Conservation (phyloP, 2,329 filamentous ascomycete species). For the Pseudocercospora fijiensis region DNA sequence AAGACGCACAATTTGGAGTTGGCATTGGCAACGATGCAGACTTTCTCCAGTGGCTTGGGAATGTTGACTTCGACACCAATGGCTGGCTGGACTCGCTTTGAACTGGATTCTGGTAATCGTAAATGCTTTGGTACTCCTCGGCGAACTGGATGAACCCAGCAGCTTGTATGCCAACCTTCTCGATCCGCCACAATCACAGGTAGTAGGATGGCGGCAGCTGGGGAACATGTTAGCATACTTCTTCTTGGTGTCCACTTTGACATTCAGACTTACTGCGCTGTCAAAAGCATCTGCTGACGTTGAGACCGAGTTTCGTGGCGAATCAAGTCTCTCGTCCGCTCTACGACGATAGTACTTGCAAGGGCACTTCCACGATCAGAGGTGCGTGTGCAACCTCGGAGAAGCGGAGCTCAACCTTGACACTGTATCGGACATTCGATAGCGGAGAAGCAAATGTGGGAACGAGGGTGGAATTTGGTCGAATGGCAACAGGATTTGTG, state of each 20-base stretch:
- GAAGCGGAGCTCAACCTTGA: not conserved
- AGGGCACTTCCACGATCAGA: not conserved
- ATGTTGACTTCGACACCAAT: constrained; percentile 21
- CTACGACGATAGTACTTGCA: not conserved
- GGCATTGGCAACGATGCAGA: constrained; percentile 26
- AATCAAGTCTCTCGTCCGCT: not conserved
- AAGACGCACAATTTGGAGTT: constrained; percentile 15
- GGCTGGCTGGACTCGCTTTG: constrained; percentile 13
- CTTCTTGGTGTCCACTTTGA: not conserved
- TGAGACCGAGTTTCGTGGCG: not conserved
- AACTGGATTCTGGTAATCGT: not conserved
- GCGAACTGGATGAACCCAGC: not conserved
- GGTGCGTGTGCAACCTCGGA: not conserved
- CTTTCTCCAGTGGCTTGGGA: constrained; percentile 26
- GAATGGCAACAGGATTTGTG: not conserved
- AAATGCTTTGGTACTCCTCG: not conserved
- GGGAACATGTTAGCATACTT: not conserved
- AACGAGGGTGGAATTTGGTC: not conserved
- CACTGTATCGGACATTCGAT: not conserved
- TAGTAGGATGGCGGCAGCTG: not conserved
- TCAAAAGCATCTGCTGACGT: not conserved
- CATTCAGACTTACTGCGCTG: not conserved
- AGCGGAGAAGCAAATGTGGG: not conserved
- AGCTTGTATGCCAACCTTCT: not conserved
- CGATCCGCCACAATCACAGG: not conserved